Conservation (phyloP, 805 yeast species). For the Yarrowia keelungensis region DNA sequence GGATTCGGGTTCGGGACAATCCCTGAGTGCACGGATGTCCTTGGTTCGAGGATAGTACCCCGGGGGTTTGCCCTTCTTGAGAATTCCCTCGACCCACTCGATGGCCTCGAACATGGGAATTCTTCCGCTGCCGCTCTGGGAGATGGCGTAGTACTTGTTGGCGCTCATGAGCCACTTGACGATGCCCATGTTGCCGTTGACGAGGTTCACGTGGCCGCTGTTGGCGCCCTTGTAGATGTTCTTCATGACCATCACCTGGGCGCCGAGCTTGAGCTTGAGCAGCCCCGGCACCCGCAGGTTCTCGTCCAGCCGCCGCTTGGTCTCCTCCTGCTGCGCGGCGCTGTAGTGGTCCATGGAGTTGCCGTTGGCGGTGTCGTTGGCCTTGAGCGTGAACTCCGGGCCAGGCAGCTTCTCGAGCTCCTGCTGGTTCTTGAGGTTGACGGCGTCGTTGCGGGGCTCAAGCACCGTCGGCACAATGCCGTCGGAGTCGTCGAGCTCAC, state of each 20-base stretch:
- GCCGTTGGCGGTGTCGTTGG: neutral
- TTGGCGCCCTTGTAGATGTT: slow-evolving; percentile 53
- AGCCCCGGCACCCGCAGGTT: slow-evolving; percentile 65
- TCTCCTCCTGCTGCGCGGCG: neutral
- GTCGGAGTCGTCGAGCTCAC: slow-evolving; percentile 65
- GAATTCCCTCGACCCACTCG: slow-evolving; percentile 15
- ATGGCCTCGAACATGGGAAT: slow-evolving; percentile 1
- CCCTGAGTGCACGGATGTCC: neutral
- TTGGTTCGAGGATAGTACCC: neutral
- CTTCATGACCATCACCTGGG: slow-evolving; percentile 89
- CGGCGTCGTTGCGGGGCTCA: slow-evolving; percentile 84
- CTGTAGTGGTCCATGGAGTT: slow-evolving; percentile 48
- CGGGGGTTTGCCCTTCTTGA: slow-evolving; percentile 1
- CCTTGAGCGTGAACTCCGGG: slow-evolving; percentile 44
- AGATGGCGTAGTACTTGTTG: neutral
- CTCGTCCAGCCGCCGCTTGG: slow-evolving; percentile 53
- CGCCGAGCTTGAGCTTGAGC: slow-evolving; percentile 74
- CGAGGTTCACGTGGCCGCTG: slow-evolving; percentile 62
- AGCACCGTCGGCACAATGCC: slow-evolving; percentile 89
- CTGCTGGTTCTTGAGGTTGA: slow-evolving; percentile 70
- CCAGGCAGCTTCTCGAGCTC: slow-evolving; percentile 62
- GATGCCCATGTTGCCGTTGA: slow-evolving; percentile 88
- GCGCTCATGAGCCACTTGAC: slow-evolving; percentile 60
- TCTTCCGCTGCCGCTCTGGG: neutral
- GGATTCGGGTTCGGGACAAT: slow-evolving; percentile 3